A percentile compares a stretch with the other conserved stretches of the same genome.
phyloP scores from a whole-genome alignment of 352 stramenopile genomes.

The Phytophthora europaea region DNA sequence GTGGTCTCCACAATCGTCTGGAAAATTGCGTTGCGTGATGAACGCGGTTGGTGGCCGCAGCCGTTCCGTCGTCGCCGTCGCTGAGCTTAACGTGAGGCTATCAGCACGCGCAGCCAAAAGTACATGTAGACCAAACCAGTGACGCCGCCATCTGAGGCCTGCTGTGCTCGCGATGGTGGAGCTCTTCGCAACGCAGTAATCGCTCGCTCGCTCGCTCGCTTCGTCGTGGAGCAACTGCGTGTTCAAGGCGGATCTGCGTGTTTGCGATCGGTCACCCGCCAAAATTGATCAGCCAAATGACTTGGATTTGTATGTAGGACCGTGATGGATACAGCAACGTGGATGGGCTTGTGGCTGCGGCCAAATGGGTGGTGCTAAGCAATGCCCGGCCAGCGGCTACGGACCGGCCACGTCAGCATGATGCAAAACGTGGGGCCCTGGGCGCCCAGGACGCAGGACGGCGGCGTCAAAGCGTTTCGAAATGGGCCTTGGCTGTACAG shows the following conservation, averaged over 20 bases:
- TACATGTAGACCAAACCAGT: not conserved
- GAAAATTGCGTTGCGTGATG: not conserved
- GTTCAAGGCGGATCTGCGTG: conserved; percentile 16
- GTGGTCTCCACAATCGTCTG: not conserved
- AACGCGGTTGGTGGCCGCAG: not conserved
- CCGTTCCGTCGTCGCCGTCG: not conserved
- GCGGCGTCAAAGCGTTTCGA: not conserved
- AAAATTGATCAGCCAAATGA: conserved; percentile 12
- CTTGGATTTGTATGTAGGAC: conserved; percentile 2
- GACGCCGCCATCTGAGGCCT: not conserved
- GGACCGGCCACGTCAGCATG: not conserved
- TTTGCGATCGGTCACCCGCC: not conserved
- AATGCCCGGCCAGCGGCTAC: conserved; percentile 9
- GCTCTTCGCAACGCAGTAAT: not conserved
- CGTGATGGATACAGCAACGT: not conserved
- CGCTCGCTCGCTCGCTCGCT: not conserved
- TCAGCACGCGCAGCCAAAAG: not conserved
- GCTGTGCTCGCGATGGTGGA: not conserved
- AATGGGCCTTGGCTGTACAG: too few relatives aligned
- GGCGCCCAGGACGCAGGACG: not conserved
- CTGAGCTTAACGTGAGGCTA: not conserved
- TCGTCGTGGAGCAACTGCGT: conserved; percentile 10
- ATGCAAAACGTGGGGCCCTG: not conserved
- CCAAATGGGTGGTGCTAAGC: conserved; percentile 32
- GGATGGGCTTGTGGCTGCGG: not conserved